These are phyloP conservation scores for Scalesia atractyloides DNA, from an alignment of 129 eudicot genomes.

Conservation along the genomic window DNA sequence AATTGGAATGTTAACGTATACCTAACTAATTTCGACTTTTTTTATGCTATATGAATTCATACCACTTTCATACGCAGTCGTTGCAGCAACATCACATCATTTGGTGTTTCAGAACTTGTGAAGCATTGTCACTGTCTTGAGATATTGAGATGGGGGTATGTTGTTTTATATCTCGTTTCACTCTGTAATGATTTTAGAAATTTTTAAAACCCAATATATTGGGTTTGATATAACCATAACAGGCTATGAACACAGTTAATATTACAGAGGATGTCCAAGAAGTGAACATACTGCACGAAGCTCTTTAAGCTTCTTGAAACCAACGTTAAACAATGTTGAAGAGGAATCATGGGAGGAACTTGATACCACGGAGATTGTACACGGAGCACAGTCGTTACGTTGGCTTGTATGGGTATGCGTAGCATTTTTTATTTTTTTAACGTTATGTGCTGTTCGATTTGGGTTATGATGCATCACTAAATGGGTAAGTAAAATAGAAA, in stretches of 20 bases:
- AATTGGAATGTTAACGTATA: not conserved
- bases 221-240: constrained; percentile 51
- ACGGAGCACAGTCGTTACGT: constrained; percentile 70
- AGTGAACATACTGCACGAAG: constrained; percentile 71
- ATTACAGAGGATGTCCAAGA: constrained; percentile 90
- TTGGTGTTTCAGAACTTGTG: constrained; percentile 72
- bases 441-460: not conserved
- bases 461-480: constrained; percentile 1
- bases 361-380: constrained; percentile 64
- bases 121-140: constrained; percentile 63
- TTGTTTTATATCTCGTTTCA: constrained; percentile 13
- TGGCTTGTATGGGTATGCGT: constrained; percentile 96
- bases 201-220: constrained; percentile 30
- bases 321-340: constrained; percentile 59
- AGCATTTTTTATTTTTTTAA: not conserved
- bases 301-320: constrained; percentile 64
- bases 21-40: not conserved
- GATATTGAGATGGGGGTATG: constrained; percentile 95
- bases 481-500: not conserved
- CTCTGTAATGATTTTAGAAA: not conserved
- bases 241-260: constrained; percentile 62
- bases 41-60: constrained; percentile 5
- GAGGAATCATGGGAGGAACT: constrained; percentile 99
- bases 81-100: constrained; percentile 68
- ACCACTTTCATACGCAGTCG: constrained; percentile 49